Percentiles rank a stretch among this genome's conserved stretches.
Conservation (phyloP, 768 basidiomycete species). For the Rhodocollybia butyracea region DNA sequence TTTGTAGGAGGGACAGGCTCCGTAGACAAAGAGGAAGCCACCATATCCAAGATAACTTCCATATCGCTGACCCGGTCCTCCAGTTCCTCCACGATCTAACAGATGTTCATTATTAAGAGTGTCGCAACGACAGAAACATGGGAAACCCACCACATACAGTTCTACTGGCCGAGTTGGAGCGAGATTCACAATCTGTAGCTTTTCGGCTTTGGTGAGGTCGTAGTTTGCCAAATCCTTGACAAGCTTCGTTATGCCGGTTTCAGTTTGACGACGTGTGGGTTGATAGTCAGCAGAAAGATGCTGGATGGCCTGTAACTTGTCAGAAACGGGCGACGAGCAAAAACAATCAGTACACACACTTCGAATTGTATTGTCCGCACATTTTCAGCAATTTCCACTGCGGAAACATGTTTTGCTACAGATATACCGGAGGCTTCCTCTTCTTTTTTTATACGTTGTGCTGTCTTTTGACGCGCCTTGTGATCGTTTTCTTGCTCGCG, state of each 20-base stretch:
- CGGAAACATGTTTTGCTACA: slow-evolving; percentile 28
- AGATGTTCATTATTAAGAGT: not conserved
- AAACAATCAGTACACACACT: slow-evolving; percentile 34
- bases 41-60: slow-evolving; percentile 59
- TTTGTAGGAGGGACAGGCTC: not conserved
- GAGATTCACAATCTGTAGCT: slow-evolving; percentile 88
- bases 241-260: slow-evolving; percentile 60
- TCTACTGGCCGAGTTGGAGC: slow-evolving; percentile 80
- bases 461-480: slow-evolving; percentile 63
- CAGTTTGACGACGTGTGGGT: slow-evolving; percentile 63
- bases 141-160: slow-evolving; percentile 75
- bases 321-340: not conserved
- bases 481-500: slow-evolving; percentile 75
- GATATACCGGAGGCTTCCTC: slow-evolving; percentile 50
- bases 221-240: slow-evolving; percentile 64
- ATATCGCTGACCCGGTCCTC: slow-evolving; percentile 79
- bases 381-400: slow-evolving; percentile 72
- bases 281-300: slow-evolving; percentile 78
- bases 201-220: slow-evolving; percentile 86
- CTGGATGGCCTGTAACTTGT: slow-evolving; percentile 65
- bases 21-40: slow-evolving; percentile 40
- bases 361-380: slow-evolving; percentile 84
- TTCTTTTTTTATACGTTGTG: slow-evolving; percentile 73
- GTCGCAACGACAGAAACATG: not conserved
- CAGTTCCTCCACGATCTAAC: slow-evolving; percentile 89